Evolutionary conservation across 805 yeast genomes (phyloP), one percentile per base, ranked within the genome.

Genomic region (Teunomyces atbi): DNA sequence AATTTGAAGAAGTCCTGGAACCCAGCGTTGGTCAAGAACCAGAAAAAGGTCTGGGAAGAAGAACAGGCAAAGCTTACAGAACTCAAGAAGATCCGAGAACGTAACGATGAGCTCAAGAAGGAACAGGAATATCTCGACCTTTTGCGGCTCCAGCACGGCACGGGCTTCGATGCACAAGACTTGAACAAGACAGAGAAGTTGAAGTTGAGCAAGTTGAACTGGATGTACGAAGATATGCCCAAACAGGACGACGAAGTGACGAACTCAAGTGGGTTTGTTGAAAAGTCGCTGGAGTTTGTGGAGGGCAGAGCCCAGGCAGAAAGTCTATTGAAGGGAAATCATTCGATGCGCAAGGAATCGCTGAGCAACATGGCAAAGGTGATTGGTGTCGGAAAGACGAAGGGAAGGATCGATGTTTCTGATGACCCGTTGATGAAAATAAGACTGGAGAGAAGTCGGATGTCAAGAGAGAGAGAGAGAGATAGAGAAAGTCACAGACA

Each of bases 1-100:
- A 92, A 92, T 62, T 66, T 91, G 46, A 86, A 92, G 69, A 92
- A 92, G 63, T 92, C 98, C 50, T 92, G 98, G 99, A 89, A 92
- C 64, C 97, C 99, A 2, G 91, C 86, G 40, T 73, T 89, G 42
- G 71, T 87, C 60, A 87, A 85, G 62, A 92, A 92, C 72, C 89
- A 84, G 66, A 84, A 83, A 53, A 86, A 84, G 58, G 91, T 92
- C 29, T 86, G 96, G 92, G 76, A 82, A 53, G 75, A 73, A 45
- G 97, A 94, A 59, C 90, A 88, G 59, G 84, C 84, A 34, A 82
- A 86, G 6, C 67, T 89, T 5, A 77, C 78, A n/a, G 95, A 88
- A 57, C 77, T 83, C 41, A 78, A 78, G 53, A 77, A 78, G 57
- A 80, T 84, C 28, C 76, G 81, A 49, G 83, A 83, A 55, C 68